Base-by-base conservation (phyloP, 176 grass and related monocot genomes). In the Aegilops bicornis region DNA sequence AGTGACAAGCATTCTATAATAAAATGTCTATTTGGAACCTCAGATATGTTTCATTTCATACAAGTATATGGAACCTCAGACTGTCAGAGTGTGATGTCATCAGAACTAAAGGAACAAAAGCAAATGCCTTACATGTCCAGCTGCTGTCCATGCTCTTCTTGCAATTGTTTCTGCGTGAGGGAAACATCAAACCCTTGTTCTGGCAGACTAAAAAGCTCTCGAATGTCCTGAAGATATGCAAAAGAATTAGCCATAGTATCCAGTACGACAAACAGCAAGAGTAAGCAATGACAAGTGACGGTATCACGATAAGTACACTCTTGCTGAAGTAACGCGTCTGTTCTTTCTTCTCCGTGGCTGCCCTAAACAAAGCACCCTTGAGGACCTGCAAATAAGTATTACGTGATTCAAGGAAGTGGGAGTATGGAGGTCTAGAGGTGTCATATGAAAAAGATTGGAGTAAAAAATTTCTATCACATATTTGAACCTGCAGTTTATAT, bases 101-200 rank as follows among this genome's bases (percentile, higher is more conserved):
- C 70, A n/a, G 24, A 62, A 70, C 42, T 82, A 86, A 68, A 37
- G 19, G 22, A 78, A 69, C 42, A 56, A 1, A 69, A 80, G 37
- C 13, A 76, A 56, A 91, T 47, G 25, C 47, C 83, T 83, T 91
- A 95, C 96, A 89, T 84, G 12, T 31, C 64, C 81, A 87, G 42
- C 79, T 94, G 96, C 11, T 89, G 87, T 77, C 79, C 91, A 91
- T 98, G 93, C 79, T 98, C 93, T 86, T 98, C 91, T 81, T 94
- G 91, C 63, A 98, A 89, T 70, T 94, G 93, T 63, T 89, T 79
- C 8, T 98, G 93, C 20, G 91, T 90, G 10, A 94, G 82, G 8
- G 96, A 95, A 86, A 98, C 83, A 92, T 98, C 92, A 90, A 98
- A 98, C 19, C 96, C 96, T 88, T 96, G 89, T 81, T 86, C 31